Evolutionary conservation across 257 asterid species (phyloP).

Genomic region (Fraxinus americana): DNA sequence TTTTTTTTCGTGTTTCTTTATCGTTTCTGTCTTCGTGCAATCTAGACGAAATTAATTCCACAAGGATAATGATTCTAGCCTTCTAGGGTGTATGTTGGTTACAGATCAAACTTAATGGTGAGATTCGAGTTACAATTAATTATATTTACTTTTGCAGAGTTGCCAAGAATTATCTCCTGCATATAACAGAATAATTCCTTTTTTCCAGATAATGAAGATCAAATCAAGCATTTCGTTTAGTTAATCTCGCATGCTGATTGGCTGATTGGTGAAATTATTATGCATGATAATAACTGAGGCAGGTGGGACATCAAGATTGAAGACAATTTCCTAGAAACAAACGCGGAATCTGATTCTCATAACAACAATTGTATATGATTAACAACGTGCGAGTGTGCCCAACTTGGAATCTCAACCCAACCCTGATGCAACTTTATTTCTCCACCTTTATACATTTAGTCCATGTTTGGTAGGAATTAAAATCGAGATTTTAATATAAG

Average conservation of each 20-base stretch:
- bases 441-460: neutral
- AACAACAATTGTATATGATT: neutral
- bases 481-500: too few species aligned
- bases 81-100: too few species aligned
- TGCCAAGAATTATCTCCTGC: neutral
- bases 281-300: conserved; percentile 15
- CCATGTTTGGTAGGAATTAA: too few species aligned
- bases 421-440: conserved; percentile 6
- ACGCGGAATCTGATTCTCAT: conserved; percentile 44
- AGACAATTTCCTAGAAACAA: conserved; percentile 23
- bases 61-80: too few species aligned
- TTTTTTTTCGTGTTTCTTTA: too few species aligned
- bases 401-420: conserved; percentile 37
- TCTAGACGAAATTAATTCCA: too few species aligned
- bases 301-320: conserved; percentile 23
- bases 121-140: neutral
- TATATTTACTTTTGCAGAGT: neutral
- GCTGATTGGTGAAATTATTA: neutral
- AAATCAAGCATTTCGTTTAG: neutral
- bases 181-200: neutral
- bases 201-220: too few species aligned
- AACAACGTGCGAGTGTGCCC: conserved; percentile 11
- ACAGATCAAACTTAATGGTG: neutral
- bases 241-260: neutral
- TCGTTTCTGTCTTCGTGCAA: too few species aligned